Evolutionary conservation across 164 flowering plant species (phyloP), one percentile per base, ranked within the genome.

Genomic region (Platanus orientalis): DNA sequence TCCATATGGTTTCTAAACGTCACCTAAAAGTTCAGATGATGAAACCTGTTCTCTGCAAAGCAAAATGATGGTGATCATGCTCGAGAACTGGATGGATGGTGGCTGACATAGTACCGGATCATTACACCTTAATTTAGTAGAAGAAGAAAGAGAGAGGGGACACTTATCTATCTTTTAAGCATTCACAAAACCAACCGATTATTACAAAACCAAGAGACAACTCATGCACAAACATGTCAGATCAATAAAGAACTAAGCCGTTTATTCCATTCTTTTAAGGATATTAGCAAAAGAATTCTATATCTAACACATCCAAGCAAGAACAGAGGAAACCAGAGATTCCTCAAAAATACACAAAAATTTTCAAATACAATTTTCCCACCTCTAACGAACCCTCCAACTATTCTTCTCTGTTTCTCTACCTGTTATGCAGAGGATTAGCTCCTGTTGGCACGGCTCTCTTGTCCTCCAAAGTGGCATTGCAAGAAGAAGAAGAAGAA

Each of bases 341-440:
- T 39, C 61, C 36, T 36, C 49, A 58, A 32, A 11, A 36, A 12
- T 6, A 58, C 5, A 24, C 26, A 19, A 16, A 56, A 9, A 56
- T 5, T 19, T 30, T 30, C 23, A 34, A 1, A 36, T 23, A 36
- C 28, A 58, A 53, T 50, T 13, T 17, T 56, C 23, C 42, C 30
- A 56, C 12, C 42, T 27, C 28, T 9, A 32, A 32, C 36, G 4
- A 9, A 9, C 6, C 9, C 9, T 32, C n/a, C n/a, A n/a, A n/a
- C n/a, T 20, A 7, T 56, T 12, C 14, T 23, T 0, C 29, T 32
- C 27, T n/a, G 2, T 25, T 24, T 32, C 29, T 28, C 67, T 64
- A 64, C 67, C 67, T 64, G 53, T 64, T 64, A 26, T 64, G 67
- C 23, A 64, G 67, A 28, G 67, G 60, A 55, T 64, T 64, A 3